phyloP scores from a whole-genome alignment of 192 early-diverging fungal species.

The Thamnidium elegans region DNA sequence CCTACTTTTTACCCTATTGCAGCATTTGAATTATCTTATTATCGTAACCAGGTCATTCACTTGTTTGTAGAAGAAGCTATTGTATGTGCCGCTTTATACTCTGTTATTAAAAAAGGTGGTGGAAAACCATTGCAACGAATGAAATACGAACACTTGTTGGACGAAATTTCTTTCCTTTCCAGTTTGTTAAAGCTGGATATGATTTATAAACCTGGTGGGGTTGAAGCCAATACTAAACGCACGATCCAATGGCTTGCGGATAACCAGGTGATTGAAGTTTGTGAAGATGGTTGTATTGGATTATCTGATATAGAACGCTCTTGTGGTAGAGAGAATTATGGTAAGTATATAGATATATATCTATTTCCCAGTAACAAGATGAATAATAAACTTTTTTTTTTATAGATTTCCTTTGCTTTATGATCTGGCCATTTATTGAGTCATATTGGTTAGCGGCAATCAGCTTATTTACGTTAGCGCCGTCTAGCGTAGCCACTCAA shows the following conservation, averaged over 20 bases:
- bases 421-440: constrained; percentile 88
- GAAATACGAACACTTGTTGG: constrained; percentile 48
- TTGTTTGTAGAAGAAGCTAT: constrained; percentile 67
- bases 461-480: constrained; percentile 42
- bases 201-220: constrained; percentile 72
- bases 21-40: constrained; percentile 79
- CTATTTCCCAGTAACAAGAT: too few species aligned
- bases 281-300: constrained; percentile 45
- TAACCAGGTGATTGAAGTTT: constrained; percentile 48
- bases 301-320: constrained; percentile 50
- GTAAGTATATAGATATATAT: too few species aligned
- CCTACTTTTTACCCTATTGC: constrained; percentile 79
- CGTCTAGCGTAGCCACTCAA: constrained; percentile 13
- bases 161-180: constrained; percentile 71
- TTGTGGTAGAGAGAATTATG: constrained; percentile 61
- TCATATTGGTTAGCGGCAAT: constrained; percentile 77
- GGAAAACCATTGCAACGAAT: constrained; percentile 67
- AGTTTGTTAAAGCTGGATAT: constrained; percentile 77
- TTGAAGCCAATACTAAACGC: constrained; percentile 60
- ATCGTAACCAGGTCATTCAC: constrained; percentile 77
- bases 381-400: not conserved
- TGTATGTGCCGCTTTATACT: constrained; percentile 71
- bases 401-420: constrained; percentile 77
- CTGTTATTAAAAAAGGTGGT: constrained; percentile 75
- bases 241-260: constrained; percentile 59